phyloP scores from a whole-genome alignment of 2,329 filamentous ascomycete genomes.

The Chlorencoelia australis region DNA sequence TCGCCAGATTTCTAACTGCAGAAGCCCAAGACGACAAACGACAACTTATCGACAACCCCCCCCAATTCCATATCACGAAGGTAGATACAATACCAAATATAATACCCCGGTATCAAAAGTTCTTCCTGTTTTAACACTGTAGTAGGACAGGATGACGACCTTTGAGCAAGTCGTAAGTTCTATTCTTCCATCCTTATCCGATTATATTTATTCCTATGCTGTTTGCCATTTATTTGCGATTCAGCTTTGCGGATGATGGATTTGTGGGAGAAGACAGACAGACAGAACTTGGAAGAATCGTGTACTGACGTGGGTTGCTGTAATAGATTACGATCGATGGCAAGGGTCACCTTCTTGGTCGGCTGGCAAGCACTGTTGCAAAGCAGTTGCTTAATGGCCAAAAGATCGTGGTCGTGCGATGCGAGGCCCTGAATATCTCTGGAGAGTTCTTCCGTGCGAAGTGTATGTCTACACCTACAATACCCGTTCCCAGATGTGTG shows the following conservation, averaged over 20 bases:
- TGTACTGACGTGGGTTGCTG: slow-evolving; percentile 27
- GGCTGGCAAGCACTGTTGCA: slow-evolving; percentile 93
- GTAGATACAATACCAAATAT: slow-evolving; percentile 22
- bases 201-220: no score
- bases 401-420: slow-evolving; percentile 98
- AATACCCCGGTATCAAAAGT: slow-evolving; percentile 1
- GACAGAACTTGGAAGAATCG: slow-evolving; percentile 15
- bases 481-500: slow-evolving; percentile 6
- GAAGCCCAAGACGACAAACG: slow-evolving; percentile 17
- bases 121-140: slow-evolving; percentile 26
- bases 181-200: slow-evolving; percentile 5
- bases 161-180: slow-evolving; percentile 62
- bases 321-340: slow-evolving; percentile 93
- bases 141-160: slow-evolving; percentile 49
- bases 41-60: slow-evolving; percentile 25
- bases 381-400: slow-evolving; percentile 99
- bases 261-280: slow-evolving; percentile 4
- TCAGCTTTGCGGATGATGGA: slow-evolving; percentile 1
- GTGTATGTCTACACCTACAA: slow-evolving; percentile 65
- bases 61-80: slow-evolving; percentile 29
- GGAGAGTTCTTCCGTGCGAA: slow-evolving; percentile 99
- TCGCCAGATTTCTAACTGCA: no score
- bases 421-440: slow-evolving; percentile 99
- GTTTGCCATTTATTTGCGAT: no score
- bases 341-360: slow-evolving; percentile 99